Conservation (phyloP, 1,284 basidiomycete genomes). For the Kalmanozyma brasiliensis region DNA sequence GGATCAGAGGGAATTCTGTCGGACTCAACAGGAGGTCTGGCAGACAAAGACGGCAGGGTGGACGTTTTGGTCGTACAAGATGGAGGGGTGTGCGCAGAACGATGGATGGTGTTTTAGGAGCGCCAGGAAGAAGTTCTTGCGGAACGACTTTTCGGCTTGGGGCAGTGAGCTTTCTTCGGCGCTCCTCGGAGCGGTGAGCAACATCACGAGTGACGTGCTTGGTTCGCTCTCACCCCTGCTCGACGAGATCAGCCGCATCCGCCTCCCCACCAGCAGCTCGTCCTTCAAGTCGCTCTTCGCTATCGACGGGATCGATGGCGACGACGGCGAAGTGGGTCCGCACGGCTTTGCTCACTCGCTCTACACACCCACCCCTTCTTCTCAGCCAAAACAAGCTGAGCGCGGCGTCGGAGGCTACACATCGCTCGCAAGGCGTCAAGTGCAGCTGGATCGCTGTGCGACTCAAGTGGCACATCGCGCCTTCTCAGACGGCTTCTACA, state of each 20-base stretch:
- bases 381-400: not conserved
- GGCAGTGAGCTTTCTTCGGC: constrained; percentile 34
- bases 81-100: constrained; percentile 65
- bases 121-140: constrained; percentile 50
- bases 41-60: constrained; percentile 75
- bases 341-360: constrained; percentile 36
- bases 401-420: constrained; percentile 32
- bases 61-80: constrained; percentile 77
- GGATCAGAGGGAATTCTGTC: constrained; percentile 74
- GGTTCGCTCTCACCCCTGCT: constrained; percentile 15
- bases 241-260: constrained; percentile 30
- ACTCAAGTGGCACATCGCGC: constrained; percentile 66
- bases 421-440: constrained; percentile 24
- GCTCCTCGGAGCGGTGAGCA: constrained; percentile 3
- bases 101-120: constrained; percentile 66
- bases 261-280: constrained; percentile 18
- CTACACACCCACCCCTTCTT: constrained; percentile 4
- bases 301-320: constrained; percentile 9
- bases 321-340: constrained; percentile 21
- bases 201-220: constrained; percentile 21
- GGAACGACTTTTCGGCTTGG: constrained; percentile 55
- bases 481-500: constrained; percentile 75
- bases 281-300: constrained; percentile 28
- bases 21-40: constrained; percentile 75
- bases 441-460: constrained; percentile 6